These are phyloP conservation scores for Pyrenochaeta sp. DNA, from an alignment of 2,329 filamentous ascomycete genomes.

Conservation along the genomic window DNA sequence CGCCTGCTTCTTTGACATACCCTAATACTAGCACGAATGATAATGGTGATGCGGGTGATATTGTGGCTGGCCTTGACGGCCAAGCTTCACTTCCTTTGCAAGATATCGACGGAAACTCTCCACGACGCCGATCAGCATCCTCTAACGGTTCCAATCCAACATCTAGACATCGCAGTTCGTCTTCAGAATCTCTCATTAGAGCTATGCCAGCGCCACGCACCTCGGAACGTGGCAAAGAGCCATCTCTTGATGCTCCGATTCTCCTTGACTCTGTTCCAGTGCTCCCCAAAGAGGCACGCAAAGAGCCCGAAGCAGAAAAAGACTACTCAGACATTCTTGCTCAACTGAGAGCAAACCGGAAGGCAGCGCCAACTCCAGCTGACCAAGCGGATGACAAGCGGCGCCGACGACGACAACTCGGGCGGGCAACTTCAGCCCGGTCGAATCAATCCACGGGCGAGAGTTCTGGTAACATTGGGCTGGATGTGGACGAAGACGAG, in stretches of 20 bases:
- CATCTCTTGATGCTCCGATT: slow-evolving; percentile 32
- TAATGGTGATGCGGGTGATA: slow-evolving; percentile 16
- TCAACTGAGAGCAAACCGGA: slow-evolving; percentile 40
- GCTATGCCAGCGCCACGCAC: slow-evolving; percentile 20
- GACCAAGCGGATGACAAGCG: slow-evolving; percentile 30
- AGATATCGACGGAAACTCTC: slow-evolving; percentile 39
- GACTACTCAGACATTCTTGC: slow-evolving; percentile 43
- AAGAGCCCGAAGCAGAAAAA: slow-evolving; percentile 30
- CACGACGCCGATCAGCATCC: slow-evolving; percentile 39
- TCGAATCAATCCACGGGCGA: slow-evolving; percentile 39
- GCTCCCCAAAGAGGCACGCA: slow-evolving; percentile 8
- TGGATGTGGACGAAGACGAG: slow-evolving; percentile 26
- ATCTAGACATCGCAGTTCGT: slow-evolving; percentile 25
- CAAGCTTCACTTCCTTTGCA: slow-evolving; percentile 34
- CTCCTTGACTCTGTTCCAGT: slow-evolving; percentile 21
- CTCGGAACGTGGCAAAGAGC: slow-evolving; percentile 16
- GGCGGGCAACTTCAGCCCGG: slow-evolving; percentile 40
- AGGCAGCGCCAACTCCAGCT: slow-evolving; percentile 24
- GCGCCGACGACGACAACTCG: slow-evolving; percentile 34
- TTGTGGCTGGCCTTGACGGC: slow-evolving; percentile 27
- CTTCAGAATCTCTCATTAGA: slow-evolving; percentile 30
- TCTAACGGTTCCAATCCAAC: slow-evolving; percentile 27
- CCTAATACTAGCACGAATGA: slow-evolving; percentile 15
- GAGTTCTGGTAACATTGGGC: slow-evolving; percentile 28
- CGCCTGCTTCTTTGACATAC: slow-evolving; percentile 24